Conservation (phyloP, 2,329 filamentous ascomycete genomes). For the Trichoderma afroharzianum region DNA sequence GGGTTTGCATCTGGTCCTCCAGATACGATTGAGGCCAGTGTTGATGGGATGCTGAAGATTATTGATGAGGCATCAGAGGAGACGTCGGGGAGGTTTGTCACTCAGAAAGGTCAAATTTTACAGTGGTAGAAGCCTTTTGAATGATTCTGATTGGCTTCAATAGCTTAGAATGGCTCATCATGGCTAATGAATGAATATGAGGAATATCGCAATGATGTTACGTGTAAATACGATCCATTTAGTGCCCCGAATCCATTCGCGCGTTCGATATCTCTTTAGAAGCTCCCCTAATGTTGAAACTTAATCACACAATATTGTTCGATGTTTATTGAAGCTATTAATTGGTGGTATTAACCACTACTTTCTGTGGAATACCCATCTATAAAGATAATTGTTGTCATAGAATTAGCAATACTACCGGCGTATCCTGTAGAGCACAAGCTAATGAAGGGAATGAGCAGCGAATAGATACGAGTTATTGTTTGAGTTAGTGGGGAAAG, state of each 20-base stretch:
- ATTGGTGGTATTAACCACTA: not conserved
- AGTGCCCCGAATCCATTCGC: not conserved
- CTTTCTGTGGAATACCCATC: not conserved
- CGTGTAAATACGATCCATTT: not conserved
- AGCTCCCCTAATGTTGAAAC: not conserved
- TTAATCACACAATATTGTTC: not conserved
- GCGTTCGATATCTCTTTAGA: not conserved
- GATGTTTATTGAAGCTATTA: not conserved
- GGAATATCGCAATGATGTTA: not conserved
- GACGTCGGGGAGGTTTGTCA: conserved; percentile 26
- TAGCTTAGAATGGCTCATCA: not conserved
- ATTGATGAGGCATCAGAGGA: conserved; percentile 31
- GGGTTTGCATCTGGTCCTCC: conserved; percentile 24
- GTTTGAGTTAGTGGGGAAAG: not conserved
- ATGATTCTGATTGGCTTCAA: not conserved
- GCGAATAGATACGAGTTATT: not conserved
- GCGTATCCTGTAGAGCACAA: not conserved
- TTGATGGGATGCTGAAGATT: conserved; percentile 31
- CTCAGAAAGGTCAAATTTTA: not conserved
- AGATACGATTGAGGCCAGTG: conserved; percentile 30
- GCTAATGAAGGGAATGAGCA: not conserved
- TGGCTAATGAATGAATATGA: not conserved
- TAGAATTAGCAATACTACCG: not conserved
- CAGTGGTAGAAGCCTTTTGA: not conserved
- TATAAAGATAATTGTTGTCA: not conserved